phyloP scores from a whole-genome alignment of 306 rosid genomes.

The Amphicarpaea edgeworthii region DNA sequence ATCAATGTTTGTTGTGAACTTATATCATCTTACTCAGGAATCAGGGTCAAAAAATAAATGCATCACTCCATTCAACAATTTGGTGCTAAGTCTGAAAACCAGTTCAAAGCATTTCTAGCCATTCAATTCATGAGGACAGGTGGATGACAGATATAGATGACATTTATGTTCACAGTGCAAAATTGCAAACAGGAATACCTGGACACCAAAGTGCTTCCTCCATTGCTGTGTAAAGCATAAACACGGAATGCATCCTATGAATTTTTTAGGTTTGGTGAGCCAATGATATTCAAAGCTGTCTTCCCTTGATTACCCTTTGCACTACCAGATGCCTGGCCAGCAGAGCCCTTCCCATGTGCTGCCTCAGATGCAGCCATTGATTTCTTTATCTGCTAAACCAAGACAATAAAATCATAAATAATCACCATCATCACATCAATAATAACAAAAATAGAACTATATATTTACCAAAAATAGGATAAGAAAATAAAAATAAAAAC shows the following conservation, averaged over 20 bases:
- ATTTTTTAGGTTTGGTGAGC: constrained; percentile 62
- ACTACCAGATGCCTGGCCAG: constrained; percentile 84
- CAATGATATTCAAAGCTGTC: constrained; percentile 65
- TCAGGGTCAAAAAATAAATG: constrained; percentile 20
- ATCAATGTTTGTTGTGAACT: constrained; percentile 20
- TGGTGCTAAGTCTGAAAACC: neutral
- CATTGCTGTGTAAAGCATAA: constrained; percentile 12
- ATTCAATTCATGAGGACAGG: constrained; percentile 26
- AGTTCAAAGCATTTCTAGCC: neutral
- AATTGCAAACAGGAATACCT: constrained; percentile 24
- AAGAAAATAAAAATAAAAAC: constrained; percentile 22
- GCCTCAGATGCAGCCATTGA: constrained; percentile 73
- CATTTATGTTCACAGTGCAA: constrained; percentile 23
- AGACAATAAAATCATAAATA: constrained; percentile 23
- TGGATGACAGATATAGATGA: constrained; percentile 6
- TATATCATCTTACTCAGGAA: neutral
- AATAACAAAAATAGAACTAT: constrained; percentile 7
- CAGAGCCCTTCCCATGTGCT: constrained; percentile 61
- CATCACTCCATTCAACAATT: constrained; percentile 25
- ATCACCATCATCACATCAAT: neutral
- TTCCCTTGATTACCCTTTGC: constrained; percentile 73
- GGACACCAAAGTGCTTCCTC: constrained; percentile 26
- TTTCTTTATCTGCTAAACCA: constrained; percentile 79
- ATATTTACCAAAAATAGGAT: neutral
- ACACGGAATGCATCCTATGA: constrained; percentile 49